A percentile compares a stretch with the other conserved stretches of the same genome.
Conservation (phyloP, 441 rosid species). For the Gossypium laxum region DNA sequence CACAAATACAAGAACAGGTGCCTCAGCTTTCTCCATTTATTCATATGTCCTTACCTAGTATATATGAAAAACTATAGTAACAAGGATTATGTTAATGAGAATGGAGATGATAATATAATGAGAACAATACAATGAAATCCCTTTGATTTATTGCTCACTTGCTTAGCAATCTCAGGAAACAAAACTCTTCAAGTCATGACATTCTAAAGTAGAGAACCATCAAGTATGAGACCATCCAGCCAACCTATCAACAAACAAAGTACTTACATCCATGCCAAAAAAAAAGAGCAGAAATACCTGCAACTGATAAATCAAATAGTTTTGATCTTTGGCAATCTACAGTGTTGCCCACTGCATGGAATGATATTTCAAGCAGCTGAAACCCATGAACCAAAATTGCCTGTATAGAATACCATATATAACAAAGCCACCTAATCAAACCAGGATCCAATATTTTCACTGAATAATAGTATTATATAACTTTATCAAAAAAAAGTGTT, state of each 20-base stretch:
- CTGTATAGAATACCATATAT: constrained; percentile 30
- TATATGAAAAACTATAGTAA: neutral
- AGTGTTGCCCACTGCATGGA: constrained; percentile 53
- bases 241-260: constrained; percentile 8
- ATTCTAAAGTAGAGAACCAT: neutral
- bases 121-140: neutral
- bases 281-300: constrained; percentile 37
- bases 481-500: neutral
- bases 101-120: neutral
- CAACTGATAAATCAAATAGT: constrained; percentile 54
- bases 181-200: neutral
- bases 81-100: neutral
- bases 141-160: neutral
- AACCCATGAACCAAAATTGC: constrained; percentile 88
- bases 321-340: constrained; percentile 60
- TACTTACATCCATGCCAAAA: neutral
- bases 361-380: constrained; percentile 89
- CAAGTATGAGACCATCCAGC: constrained; percentile 1
- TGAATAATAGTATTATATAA: neutral
- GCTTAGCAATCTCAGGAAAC: neutral
- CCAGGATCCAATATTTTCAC: neutral
- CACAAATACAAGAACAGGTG: neutral
- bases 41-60: neutral
- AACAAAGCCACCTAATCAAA: constrained; percentile 12
- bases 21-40: neutral